phyloP scores from a whole-genome alignment of 352 stramenopile genomes.

The Peronospora tabacina region DNA sequence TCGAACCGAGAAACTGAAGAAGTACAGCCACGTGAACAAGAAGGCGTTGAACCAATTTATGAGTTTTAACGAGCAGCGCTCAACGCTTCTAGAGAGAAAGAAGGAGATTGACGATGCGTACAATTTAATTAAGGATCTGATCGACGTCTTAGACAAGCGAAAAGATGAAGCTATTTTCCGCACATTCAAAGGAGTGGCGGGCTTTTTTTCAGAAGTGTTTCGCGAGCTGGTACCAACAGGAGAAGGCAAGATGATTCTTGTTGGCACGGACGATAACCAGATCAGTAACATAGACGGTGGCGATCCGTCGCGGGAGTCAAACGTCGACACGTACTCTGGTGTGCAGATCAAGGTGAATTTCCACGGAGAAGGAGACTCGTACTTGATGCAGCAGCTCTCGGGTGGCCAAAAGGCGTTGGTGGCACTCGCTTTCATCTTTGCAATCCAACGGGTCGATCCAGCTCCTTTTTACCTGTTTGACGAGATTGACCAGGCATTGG shows the following conservation, averaged over 20 bases:
- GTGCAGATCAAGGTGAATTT: conserved; percentile 99
- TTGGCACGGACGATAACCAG: conserved; percentile 71
- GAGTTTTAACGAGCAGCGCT: conserved; percentile 93
- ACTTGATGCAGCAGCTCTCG: conserved; percentile 97
- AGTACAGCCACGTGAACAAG: conserved; percentile 99
- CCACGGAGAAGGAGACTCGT: conserved; percentile 91
- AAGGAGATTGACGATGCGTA: conserved; percentile 94
- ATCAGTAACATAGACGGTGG: conserved; percentile 8
- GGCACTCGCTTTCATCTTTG: conserved; percentile 99
- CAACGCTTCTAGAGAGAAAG: conserved; percentile 90
- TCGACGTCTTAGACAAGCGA: conserved; percentile 90
- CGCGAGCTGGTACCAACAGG: conserved; percentile 96
- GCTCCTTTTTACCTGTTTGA: conserved; percentile 99
- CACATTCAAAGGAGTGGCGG: conserved; percentile 97
- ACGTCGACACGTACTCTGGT: conserved; percentile 92
- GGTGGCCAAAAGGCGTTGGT: conserved; percentile 99
- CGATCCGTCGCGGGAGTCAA: conserved; percentile 26
- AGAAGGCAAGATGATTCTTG: conserved; percentile 94
- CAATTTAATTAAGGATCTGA: conserved; percentile 79
- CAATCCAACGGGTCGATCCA: conserved; percentile 97
- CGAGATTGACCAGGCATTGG: conserved; percentile 99
- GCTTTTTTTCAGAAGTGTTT: conserved; percentile 98
- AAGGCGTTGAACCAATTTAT: conserved; percentile 99
- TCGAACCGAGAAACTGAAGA: conserved; percentile 94
- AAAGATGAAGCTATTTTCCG: conserved; percentile 99